These are phyloP conservation scores for Rhodosporidiobolus odoratus DNA, from an alignment of 768 basidiomycete species.

Conservation along the genomic window DNA sequence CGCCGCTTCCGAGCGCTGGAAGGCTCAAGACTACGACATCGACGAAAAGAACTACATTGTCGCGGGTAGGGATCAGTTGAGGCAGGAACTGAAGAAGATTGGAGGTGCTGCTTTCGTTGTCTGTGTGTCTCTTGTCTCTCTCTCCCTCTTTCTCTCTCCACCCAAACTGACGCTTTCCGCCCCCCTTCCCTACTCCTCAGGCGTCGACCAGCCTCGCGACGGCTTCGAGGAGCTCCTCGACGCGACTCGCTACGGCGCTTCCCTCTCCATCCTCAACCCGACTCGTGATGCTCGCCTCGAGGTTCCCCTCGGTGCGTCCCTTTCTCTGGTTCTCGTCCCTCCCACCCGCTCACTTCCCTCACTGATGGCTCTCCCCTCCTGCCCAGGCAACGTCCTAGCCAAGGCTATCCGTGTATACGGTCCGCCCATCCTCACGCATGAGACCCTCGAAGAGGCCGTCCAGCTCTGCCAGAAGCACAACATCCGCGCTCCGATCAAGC, in stretches of 20 bases:
- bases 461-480: neutral
- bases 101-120: constrained; percentile 17
- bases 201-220: constrained; percentile 17
- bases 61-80: neutral
- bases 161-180: no score
- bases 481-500: neutral
- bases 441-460: neutral
- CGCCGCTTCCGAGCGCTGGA: constrained; percentile 11
- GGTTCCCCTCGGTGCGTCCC: constrained; percentile 11
- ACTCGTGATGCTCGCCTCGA: neutral
- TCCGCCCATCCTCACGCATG: neutral
- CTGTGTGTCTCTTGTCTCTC: constrained; percentile 7
- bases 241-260: constrained; percentile 4
- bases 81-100: neutral
- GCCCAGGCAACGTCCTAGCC: constrained; percentile 9
- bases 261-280: constrained; percentile 13
- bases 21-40: constrained; percentile 12
- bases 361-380: neutral
- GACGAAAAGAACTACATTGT: neutral
- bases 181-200: neutral
- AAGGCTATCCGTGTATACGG: neutral
- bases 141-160: neutral
- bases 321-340: neutral
- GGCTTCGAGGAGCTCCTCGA: constrained; percentile 19
- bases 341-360: no score